A percentile compares a stretch with the other conserved stretches of the same genome.
Conservation (phyloP, 345 rosid species). For the Citrus inodora region DNA sequence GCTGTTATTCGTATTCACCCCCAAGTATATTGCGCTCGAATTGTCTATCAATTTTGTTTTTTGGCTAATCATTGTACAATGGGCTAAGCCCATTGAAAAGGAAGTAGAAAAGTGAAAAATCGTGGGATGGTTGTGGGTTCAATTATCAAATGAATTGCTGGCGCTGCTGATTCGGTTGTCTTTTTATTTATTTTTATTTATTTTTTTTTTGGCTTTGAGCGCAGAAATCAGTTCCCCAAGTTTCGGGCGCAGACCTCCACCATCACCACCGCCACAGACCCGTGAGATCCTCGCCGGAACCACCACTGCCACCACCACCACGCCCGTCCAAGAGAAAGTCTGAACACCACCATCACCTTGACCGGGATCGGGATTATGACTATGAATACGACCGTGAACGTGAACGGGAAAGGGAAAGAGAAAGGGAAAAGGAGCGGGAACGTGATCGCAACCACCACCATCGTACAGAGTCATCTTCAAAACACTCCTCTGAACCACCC, state of each 20-base stretch:
- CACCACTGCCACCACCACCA: conserved; percentile 41
- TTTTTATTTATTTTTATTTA: no score
- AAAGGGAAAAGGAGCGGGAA: conserved; percentile 28
- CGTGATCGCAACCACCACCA: conserved; percentile 24
- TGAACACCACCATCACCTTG: conserved; percentile 32
- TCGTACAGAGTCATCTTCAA: conserved; percentile 40
- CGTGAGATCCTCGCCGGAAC: conserved; percentile 51
- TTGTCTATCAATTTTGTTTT: no score
- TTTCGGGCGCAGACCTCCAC: conserved; percentile 29
- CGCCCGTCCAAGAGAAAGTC: conserved; percentile 66
- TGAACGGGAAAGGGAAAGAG: conserved; percentile 32
- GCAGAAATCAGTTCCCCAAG: conserved; percentile 43
- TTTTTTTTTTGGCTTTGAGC: not conserved
- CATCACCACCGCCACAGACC: conserved; percentile 44
- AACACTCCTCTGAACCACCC: conserved; percentile 23
- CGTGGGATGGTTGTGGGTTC: no score
- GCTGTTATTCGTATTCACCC: no score
- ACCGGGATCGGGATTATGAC: conserved; percentile 37
- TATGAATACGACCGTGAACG: conserved; percentile 33
- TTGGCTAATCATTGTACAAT: no score
- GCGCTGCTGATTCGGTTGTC: not conserved
- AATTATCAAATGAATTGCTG: no score
- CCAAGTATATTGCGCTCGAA: not conserved
- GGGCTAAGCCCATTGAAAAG: not conserved
- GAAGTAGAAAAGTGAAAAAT: no score